These are phyloP conservation scores for Aspergillus pseudonomiae DNA, from an alignment of 2,329 filamentous ascomycete genomes.

Conservation along the genomic window DNA sequence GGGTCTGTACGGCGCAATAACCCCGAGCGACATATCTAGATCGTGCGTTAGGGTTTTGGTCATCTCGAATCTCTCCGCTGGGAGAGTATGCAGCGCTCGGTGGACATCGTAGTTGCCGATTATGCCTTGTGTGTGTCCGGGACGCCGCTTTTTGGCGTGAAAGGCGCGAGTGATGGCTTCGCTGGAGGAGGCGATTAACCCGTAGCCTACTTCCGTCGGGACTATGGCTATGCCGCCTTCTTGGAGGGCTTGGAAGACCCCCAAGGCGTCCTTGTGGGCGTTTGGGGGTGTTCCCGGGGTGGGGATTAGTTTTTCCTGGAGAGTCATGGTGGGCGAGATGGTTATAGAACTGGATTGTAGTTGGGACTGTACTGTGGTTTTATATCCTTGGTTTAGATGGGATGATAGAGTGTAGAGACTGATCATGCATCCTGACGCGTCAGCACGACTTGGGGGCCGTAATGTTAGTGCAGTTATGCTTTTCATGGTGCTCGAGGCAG, in stretches of 20 bases:
- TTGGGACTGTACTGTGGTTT: not conserved
- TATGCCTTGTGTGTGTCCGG: slow-evolving; percentile 24
- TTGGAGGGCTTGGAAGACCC: slow-evolving; percentile 15
- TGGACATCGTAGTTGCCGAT: slow-evolving; percentile 26
- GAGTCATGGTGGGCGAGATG: not conserved
- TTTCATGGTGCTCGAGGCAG: not conserved
- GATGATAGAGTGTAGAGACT: not conserved
- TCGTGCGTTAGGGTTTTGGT: not conserved
- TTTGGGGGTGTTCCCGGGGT: not conserved
- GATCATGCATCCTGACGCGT: not conserved
- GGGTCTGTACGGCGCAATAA: slow-evolving; percentile 5
- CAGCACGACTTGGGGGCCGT: not conserved
- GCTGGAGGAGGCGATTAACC: slow-evolving; percentile 18
- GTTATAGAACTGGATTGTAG: not conserved
- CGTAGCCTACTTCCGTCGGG: slow-evolving; percentile 32
- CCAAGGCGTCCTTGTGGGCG: slow-evolving; percentile 11
- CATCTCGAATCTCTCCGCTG: not conserved
- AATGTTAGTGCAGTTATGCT: not conserved
- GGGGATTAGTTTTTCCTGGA: not conserved
- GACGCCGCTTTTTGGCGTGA: slow-evolving; percentile 24
- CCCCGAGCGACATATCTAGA: slow-evolving; percentile 7
- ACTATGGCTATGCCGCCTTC: slow-evolving; percentile 25
- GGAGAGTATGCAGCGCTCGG: slow-evolving; percentile 20
- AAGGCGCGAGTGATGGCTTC: slow-evolving; percentile 25
- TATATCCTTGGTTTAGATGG: not conserved